Evolutionary conservation across 176 grass and related monocot species (phyloP), one percentile per base, ranked within the genome.

Genomic region (Oryza brachyantha): DNA sequence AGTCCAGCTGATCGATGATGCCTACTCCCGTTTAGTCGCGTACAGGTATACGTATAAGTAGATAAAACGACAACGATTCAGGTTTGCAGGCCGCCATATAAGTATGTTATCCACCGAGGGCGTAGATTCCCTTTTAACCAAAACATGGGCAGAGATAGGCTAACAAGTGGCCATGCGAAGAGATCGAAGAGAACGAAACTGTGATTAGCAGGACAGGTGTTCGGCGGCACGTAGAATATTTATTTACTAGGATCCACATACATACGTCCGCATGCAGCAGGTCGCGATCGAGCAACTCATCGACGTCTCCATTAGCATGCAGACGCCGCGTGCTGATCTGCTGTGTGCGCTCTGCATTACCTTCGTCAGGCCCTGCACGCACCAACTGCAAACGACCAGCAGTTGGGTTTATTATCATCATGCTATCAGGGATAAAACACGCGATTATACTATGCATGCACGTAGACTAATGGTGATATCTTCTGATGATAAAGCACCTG

Each of bases 181-280:
- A n/a, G n/a, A n/a, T n/a, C n/a, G 10, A 66, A 82, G 19, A n/a
- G 48, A 64, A 64, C 29, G 78, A 74, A 22, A 57, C 24, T 57
- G 52, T 2, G 61, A 34, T 28, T 22, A 75, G 21, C n/a, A 12
- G 34, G 58, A 67, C 38, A 83, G 48, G 61, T 88, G 86, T 79
- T 6, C 13, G 74, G 48, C 74, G 45, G 79, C 45, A 59, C 60
- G 62, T 63, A 74, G 70, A 70, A 79, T 79, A 68, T 74, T 57
- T 79, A 61, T 74, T 3, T n/a, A 48, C 29, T 29, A 40, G 36
- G 61, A 31, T 50, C 62, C 75, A 52, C 10, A n/a, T 52, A 54
- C 31, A 62, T 74, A n/a, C 38, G 52, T 29, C 72, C 78, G 29
- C 38, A 45, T 28, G 66, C 62, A 34, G 63, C 79, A 52, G 78